Evolutionary conservation across 2,329 filamentous ascomycete genomes (phyloP), one percentile per base, ranked within the genome.

Genomic region (Metarhizium robertsii): DNA sequence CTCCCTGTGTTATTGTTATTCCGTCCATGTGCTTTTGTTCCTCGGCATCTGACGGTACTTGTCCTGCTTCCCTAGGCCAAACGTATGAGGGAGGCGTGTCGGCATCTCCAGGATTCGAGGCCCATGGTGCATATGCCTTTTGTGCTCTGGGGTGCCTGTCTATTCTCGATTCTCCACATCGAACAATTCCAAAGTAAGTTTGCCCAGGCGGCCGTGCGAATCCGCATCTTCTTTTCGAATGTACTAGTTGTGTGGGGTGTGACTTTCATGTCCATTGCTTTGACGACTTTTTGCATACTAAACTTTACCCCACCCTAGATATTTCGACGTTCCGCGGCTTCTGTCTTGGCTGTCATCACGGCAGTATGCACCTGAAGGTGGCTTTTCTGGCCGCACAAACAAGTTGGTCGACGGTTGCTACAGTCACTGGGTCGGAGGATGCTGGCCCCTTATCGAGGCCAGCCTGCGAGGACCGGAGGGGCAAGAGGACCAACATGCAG

Each of bases 331-430:
- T 54, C 81, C 85, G 58, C 77, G 84, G 53, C 79, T 99, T 54
- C 79, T 94, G 50, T 84, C 86, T 58, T 99, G 94, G 91, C 81
- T 99, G 43, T 92, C 90, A 7, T 85, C 89, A 48, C 86, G 91
- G 57, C 94, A 99, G 71, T 88, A 92, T 69, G 84, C 85, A 34
- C 94, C 92, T 3, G 94, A 97, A 70, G 92, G 92, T 60, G 94
- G 94, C 40, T 92, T 96, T 67, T 88, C 90, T 45, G 94, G 94
- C 58, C 87, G 94, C 62, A 96, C 92, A 32, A 97, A 97, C 78
- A 99, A 99, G 74, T 80, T 99, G 36, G 94, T 97, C 36, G 94
- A 99, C 70, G 94, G 92, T 49, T 99, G 94, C 74, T 99, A 99
- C 75, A 95, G 90, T 68, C 92, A 96, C 72, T 99, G 94, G 94